These are phyloP conservation scores for Cytospora paraplurivora DNA, from an alignment of 2,329 filamentous ascomycete species.

Conservation along the genomic window DNA sequence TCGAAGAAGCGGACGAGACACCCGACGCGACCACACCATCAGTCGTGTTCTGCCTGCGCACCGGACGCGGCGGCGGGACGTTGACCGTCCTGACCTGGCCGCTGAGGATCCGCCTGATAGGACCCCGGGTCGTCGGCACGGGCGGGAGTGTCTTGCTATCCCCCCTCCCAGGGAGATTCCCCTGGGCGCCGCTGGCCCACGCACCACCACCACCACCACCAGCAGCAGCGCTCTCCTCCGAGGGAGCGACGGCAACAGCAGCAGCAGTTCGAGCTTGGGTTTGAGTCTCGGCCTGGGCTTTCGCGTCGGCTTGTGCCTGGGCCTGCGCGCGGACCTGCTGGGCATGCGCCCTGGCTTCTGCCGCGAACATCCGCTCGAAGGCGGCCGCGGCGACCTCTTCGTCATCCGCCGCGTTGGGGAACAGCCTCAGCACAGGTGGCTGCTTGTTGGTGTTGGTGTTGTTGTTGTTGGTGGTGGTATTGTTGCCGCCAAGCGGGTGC, in stretches of 20 bases:
- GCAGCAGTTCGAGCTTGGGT: conserved; percentile 8
- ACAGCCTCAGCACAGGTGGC: conserved; percentile 17
- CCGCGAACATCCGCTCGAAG: conserved; percentile 25
- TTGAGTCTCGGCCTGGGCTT: conserved; percentile 2
- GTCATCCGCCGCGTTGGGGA: conserved; percentile 25
- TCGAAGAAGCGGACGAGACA: neutral
- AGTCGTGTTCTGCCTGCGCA: conserved; percentile 17
- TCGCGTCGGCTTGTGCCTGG: conserved; percentile 1
- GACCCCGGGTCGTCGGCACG: conserved; percentile 1
- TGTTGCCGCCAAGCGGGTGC: neutral
- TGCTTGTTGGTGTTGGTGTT: neutral
- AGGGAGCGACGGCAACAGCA: too few relatives aligned
- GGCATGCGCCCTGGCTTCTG: conserved; percentile 24
- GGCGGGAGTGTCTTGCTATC: conserved; percentile 13
- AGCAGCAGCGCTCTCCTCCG: too few relatives aligned
- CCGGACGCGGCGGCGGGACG: conserved; percentile 17
- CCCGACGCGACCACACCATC: conserved; percentile 10
- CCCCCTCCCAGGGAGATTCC: neutral
- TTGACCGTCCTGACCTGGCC: conserved; percentile 29
- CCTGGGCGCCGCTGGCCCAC: neutral
- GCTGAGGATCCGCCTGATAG: conserved; percentile 22
- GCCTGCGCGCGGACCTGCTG: conserved; percentile 16
- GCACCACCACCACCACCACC: too few relatives aligned
- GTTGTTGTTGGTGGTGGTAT: too few relatives aligned
- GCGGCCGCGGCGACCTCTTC: conserved; percentile 27